Base-by-base conservation (phyloP, 768 basidiomycete species). In the Lactifluus pinguis region DNA sequence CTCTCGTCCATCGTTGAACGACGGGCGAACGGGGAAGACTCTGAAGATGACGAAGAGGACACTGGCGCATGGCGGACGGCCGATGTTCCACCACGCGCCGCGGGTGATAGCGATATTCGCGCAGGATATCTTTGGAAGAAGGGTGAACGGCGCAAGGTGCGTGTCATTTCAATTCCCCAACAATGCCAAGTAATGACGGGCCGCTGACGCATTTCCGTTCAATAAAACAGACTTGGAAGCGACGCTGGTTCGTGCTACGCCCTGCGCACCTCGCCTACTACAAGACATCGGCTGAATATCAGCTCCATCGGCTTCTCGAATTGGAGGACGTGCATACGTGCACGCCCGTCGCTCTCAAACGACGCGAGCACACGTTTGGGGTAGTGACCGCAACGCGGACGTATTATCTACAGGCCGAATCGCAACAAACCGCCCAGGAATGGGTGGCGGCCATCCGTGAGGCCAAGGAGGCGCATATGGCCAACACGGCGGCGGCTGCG, bases 81-180 rank as follows among this genome's bases (percentile, higher is more conserved):
- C 79, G 73, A 51, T 75, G 71, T 51, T 73, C n/a, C n/a, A n/a
- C 70, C 30, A 72, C 76, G 48, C 78, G 77, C 58, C 77, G 79
- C 59, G 13, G 85, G 85, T 59, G 86, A 87, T 69, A 82, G 79
- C 51, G 84, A 90, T 45, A 79, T 95, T 71, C 95, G 94, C 75
- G 83, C 88, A 25, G 97, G 95, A 1, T 98, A 97, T 76, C 76
- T 98, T 54, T 89, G 86, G 84, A 99, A 99, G 83, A 98, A 98
- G 79, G 95, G 95, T 66, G 92, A 97, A 74, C 82, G 93, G 60
- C 78, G 97, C 73, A 98, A 98, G 88, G 95, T 95, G n/a, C n/a
- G n/a, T n/a, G n/a, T n/a, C n/a, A 65, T 59, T 80, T 72, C 41
- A 48, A 32, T 32, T 29, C n/a, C n/a, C n/a, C n/a, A n/a, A n/a